A percentile compares a stretch with the other conserved stretches of the same genome.
phyloP scores from a whole-genome alignment of 108 stramenopile species.

The Bacterosira constricta region DNA sequence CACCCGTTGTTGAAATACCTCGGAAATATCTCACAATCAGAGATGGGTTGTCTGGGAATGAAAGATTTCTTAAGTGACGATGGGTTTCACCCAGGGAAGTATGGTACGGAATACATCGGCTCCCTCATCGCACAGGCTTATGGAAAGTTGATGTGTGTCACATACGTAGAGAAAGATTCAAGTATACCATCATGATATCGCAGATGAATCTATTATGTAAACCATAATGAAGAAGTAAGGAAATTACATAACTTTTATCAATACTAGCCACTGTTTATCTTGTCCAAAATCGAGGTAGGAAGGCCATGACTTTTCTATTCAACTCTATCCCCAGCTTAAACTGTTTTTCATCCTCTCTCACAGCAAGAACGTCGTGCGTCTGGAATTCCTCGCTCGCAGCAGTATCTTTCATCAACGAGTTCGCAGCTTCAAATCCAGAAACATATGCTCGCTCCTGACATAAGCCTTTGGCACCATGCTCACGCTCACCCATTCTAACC shows the following conservation, averaged over 20 bases:
- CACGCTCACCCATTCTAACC: constrained; percentile 91
- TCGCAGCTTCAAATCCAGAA: constrained; percentile 87
- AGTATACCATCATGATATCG: neutral
- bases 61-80: constrained; percentile 25
- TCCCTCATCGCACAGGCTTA: constrained; percentile 23
- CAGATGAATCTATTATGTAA: neutral
- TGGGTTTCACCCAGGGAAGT: constrained; percentile 28
- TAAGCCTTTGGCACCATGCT: constrained; percentile 93
- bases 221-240: neutral
- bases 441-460: constrained; percentile 94
- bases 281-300: constrained; percentile 78
- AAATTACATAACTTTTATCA: neutral
- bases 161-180: neutral
- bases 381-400: constrained; percentile 25
- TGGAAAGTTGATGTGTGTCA: neutral
- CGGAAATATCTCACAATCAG: neutral
- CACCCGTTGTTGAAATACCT: constrained; percentile 31
- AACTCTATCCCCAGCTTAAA: constrained; percentile 73
- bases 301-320: constrained; percentile 77
- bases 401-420: constrained; percentile 59
- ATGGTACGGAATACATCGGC: constrained; percentile 22
- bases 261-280: constrained; percentile 54
- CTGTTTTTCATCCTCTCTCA: constrained; percentile 88
- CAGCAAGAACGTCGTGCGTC: constrained; percentile 67
- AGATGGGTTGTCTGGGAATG: constrained; percentile 12